Percentiles rank a stretch among this genome's conserved stretches.
These are phyloP conservation scores for Gloeopeniophorella convolvens DNA, from an alignment of 768 basidiomycete genomes.

Conservation along the genomic window DNA sequence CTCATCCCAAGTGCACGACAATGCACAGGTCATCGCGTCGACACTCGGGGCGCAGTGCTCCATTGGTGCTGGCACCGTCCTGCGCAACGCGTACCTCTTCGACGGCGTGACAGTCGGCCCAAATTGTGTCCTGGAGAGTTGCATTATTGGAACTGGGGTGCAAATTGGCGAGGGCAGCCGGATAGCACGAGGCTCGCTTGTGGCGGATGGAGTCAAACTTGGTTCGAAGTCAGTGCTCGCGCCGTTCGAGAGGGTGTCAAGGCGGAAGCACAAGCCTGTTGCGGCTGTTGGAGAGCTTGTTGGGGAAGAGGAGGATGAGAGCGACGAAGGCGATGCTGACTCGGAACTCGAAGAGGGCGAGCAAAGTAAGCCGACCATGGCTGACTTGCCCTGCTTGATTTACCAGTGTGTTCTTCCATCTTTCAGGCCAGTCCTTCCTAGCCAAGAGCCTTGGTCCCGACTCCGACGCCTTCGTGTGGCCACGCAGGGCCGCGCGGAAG, in stretches of 20 bases:
- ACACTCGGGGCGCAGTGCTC: constrained; percentile 72
- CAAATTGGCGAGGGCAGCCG: constrained; percentile 56
- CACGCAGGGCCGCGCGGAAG: constrained; percentile 37
- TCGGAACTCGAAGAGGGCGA: constrained; percentile 67
- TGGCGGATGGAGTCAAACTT: constrained; percentile 75
- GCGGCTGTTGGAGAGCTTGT: constrained; percentile 23
- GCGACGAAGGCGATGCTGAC: constrained; percentile 23
- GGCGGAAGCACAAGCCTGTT: constrained; percentile 29
- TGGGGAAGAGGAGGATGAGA: constrained; percentile 31
- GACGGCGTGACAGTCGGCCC: constrained; percentile 68
- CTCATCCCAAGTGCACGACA: constrained; percentile 56
- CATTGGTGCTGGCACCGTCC: constrained; percentile 63
- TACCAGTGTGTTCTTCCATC: not conserved
- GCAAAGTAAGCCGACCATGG: constrained; percentile 41
- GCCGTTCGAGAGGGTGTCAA: constrained; percentile 72
- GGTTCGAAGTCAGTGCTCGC: constrained; percentile 63
- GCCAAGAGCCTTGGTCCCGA: constrained; percentile 53
- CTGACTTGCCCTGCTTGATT: not conserved
- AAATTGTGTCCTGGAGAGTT: constrained; percentile 62
- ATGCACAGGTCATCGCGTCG: constrained; percentile 60
- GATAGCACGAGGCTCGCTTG: constrained; percentile 70
- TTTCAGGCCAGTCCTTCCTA: constrained; percentile 43
- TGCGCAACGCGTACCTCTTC: constrained; percentile 78
- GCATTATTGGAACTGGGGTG: constrained; percentile 80
- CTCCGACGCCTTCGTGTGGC: constrained; percentile 81